Conservation (phyloP, 345 rosid genomes). For the Pistacia vera region DNA sequence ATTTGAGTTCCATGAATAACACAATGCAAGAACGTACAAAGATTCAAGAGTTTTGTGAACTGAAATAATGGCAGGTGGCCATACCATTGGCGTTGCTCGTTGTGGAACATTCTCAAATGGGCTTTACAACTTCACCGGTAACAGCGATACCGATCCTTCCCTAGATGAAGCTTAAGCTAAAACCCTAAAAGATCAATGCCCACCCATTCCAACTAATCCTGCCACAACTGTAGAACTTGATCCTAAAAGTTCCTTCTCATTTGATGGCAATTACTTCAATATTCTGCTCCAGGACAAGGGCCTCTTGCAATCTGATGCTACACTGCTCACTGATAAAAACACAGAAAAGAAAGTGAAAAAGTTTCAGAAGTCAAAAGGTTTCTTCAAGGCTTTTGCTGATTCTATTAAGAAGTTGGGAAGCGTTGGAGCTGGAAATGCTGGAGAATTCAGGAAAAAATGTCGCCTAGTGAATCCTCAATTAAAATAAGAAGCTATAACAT, state of each 20-base stretch:
- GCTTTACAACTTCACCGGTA: conserved; percentile 63
- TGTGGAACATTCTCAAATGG: conserved; percentile 48
- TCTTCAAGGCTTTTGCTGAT: no score
- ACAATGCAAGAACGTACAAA: no score
- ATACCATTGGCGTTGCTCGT: conserved; percentile 59
- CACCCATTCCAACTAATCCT: conserved; percentile 5
- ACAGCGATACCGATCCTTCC: conserved; percentile 57
- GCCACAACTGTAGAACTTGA: conserved; percentile 49
- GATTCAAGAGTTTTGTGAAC: no score
- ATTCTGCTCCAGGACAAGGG: conserved; percentile 39
- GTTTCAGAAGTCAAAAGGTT: no score
- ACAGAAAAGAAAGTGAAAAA: conserved; percentile 21
- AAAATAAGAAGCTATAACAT: not conserved
- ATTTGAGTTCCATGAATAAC: no score
- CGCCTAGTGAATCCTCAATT: conserved; percentile 29
- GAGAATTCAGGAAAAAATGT: conserved; percentile 61
- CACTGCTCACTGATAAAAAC: conserved; percentile 45
- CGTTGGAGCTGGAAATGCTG: conserved; percentile 38
- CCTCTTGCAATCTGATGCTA: conserved; percentile 52
- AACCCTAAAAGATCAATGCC: conserved; percentile 21
- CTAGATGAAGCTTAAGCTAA: conserved; percentile 43
- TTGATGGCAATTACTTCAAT: conserved; percentile 50
- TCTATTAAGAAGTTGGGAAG: conserved; percentile 61
- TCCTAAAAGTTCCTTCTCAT: conserved; percentile 38
- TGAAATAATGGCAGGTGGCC: conserved; percentile 45